Conservation (phyloP, 176 grass and related monocot species). For the Puya raimondii region DNA sequence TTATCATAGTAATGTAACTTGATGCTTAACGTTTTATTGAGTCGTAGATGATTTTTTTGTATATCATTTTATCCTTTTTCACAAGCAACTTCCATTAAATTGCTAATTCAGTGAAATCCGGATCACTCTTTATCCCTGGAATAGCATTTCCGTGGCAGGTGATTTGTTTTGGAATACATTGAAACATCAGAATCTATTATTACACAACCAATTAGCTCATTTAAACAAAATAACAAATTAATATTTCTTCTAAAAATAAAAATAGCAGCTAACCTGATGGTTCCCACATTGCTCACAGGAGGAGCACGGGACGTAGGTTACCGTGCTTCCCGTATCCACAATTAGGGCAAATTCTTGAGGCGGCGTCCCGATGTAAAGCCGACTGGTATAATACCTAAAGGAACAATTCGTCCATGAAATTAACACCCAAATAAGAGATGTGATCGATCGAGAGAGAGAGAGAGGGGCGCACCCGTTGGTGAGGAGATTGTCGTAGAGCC, state of each 20-base stretch:
- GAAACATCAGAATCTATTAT: too few relatives aligned
- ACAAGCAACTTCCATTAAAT: too few relatives aligned
- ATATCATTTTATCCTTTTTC: too few relatives aligned
- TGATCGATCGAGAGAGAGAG: neutral
- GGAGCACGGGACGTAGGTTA: constrained; percentile 93
- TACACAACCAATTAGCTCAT: too few relatives aligned
- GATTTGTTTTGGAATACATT: too few relatives aligned
- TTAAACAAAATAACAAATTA: too few relatives aligned
- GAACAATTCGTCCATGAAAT: neutral
- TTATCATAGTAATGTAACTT: too few relatives aligned
- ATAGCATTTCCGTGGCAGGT: too few relatives aligned
- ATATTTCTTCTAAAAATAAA: neutral
- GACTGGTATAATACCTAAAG: constrained; percentile 79
- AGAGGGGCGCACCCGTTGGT: constrained; percentile 54
- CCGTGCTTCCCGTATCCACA: constrained; percentile 96
- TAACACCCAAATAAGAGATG: neutral
- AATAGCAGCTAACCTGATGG: constrained; percentile 58
- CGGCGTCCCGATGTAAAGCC: constrained; percentile 79
- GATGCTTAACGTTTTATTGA: too few relatives aligned
- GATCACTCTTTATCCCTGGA: too few relatives aligned
- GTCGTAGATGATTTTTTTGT: too few relatives aligned
- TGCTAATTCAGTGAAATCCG: too few relatives aligned
- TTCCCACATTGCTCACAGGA: constrained; percentile 94
- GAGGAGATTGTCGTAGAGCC: constrained; percentile 93
- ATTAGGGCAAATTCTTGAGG: constrained; percentile 91